These are phyloP conservation scores for Jatropha podagrica DNA, from an alignment of 441 rosid species.

Conservation along the genomic window DNA sequence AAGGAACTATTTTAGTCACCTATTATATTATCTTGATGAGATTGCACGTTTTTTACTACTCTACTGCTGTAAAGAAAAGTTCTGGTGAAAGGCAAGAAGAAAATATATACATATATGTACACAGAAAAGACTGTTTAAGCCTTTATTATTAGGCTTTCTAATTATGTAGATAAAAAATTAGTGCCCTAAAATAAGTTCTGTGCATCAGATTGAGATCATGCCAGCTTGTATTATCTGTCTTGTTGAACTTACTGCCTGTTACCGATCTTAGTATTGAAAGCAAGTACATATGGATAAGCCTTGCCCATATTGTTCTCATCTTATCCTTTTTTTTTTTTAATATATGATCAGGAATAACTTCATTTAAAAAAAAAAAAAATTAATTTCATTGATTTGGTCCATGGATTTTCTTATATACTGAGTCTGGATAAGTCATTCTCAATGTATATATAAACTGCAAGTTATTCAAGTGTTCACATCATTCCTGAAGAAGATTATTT, in stretches of 20 bases:
- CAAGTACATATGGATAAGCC: neutral
- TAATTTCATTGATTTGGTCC: too few species aligned
- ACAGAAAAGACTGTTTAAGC: neutral
- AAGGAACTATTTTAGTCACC: neutral
- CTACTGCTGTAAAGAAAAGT: conserved; percentile 8
- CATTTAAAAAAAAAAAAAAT: too few species aligned
- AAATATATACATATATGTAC: neutral
- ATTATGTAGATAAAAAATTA: neutral
- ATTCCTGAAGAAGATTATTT: too few species aligned
- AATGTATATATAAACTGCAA: too few species aligned
- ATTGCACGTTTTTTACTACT: neutral
- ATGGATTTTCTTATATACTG: too few species aligned
- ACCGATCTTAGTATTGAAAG: neutral
- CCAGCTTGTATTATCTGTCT: neutral
- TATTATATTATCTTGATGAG: neutral
- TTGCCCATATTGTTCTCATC: too few species aligned
- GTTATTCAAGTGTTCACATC: too few species aligned
- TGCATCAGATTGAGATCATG: neutral
- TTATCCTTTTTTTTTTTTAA: too few species aligned
- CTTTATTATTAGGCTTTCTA: neutral
- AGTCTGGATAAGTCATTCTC: too few species aligned
- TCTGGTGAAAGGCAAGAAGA: neutral
- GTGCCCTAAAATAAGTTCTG: neutral
- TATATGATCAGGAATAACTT: too few species aligned
- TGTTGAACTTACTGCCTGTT: neutral